Base-by-base conservation (phyloP, 306 rosid genomes). In the Carpinus fangiana region DNA sequence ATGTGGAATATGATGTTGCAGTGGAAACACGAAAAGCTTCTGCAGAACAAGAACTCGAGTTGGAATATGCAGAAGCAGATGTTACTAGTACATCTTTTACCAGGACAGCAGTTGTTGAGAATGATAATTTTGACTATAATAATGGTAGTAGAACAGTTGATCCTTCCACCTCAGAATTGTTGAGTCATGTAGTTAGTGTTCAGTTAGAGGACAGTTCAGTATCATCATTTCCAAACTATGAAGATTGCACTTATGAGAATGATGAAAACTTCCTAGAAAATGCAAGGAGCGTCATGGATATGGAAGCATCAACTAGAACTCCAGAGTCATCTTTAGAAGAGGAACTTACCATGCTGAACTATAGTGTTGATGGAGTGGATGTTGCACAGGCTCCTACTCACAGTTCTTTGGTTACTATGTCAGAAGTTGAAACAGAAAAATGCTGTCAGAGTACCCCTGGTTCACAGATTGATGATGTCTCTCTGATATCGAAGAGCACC, bases 351-450 rank as follows among this genome's bases (percentile, higher is more conserved):
- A 80, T 47, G 75, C 80, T 59, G 59, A 75, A 69, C 21, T 70
- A 47, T 52, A 45, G 70, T 13, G 76, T 36, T 81, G 85, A 75
- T 81, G 83, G 69, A 79, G 81, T 56, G 21, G 89, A 86, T 78
- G 86, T 21, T 77, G 71, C 18, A 56, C 83, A 67, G 75, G 41
- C 78, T 72, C 72, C 72, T 70, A 50, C 84, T 72, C 86, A 80
- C 77, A 52, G 80, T 70, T 87, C 85, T 54, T 68, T 70, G 70
- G 55, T 87, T 75, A 59, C 81, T 72, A 75, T 76, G 75, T 86
- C 84, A 17, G 90, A 88, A 84, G 70, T 71, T 74, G 90, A 89
- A 85, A 74, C 80, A 47, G 90, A 77, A 75, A 76, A 70, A 65
- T 54, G 77, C 71, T 43, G 60, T 65, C 86, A 65, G 34, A 56